phyloP scores from a whole-genome alignment of 345 rosid genomes.

The Dimocarpus longan region DNA sequence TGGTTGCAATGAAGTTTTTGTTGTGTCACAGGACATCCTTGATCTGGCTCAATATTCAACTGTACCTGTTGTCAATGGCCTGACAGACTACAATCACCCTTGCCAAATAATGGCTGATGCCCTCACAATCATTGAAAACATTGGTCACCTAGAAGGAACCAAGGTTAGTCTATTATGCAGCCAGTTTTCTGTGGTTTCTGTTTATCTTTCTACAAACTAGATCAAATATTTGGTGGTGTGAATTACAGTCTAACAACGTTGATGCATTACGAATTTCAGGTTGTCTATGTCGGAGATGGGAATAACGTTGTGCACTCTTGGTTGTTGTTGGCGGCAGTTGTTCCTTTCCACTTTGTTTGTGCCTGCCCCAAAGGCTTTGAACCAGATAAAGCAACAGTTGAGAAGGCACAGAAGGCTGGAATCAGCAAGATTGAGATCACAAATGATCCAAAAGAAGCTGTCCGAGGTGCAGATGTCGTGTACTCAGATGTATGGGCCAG shows the following conservation, averaged over 20 bases:
- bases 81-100: slow-evolving; percentile 95
- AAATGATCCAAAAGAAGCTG: slow-evolving; percentile 87
- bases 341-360: slow-evolving; percentile 95
- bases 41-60: slow-evolving; percentile 84
- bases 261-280: slow-evolving; percentile 46
- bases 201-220: not conserved
- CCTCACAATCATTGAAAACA: slow-evolving; percentile 88
- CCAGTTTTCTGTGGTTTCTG: not conserved
- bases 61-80: slow-evolving; percentile 89
- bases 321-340: slow-evolving; percentile 82
- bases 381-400: slow-evolving; percentile 75
- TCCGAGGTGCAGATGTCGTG: slow-evolving; percentile 91
- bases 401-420: slow-evolving; percentile 74
- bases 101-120: slow-evolving; percentile 99
- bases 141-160: slow-evolving; percentile 86
- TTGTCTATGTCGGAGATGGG: slow-evolving; percentile 97
- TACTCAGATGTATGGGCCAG: slow-evolving; percentile 99
- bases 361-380: slow-evolving; percentile 91
- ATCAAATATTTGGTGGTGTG: slow-evolving; percentile 7
- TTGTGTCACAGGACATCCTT: slow-evolving; percentile 70
- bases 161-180: slow-evolving; percentile 52
- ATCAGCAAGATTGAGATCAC: slow-evolving; percentile 89
- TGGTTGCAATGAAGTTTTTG: slow-evolving; percentile 11
- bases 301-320: slow-evolving; percentile 96
- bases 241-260: slow-evolving; percentile 8